These are phyloP conservation scores for Pichia gijzeniarum DNA, from an alignment of 805 yeast genomes.

Conservation along the genomic window DNA sequence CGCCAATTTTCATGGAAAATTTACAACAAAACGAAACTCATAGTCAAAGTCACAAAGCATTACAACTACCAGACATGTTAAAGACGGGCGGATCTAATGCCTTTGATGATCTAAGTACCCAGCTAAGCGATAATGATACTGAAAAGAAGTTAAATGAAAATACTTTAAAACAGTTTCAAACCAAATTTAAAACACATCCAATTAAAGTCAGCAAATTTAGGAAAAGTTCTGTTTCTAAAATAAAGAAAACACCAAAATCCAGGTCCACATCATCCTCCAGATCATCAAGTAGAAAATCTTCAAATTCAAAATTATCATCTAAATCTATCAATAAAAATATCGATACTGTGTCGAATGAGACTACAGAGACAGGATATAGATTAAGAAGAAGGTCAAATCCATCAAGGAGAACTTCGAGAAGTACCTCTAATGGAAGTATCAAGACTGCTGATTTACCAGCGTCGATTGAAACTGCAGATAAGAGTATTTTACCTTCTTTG, in stretches of 20 bases:
- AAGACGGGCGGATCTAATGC: slow-evolving; percentile 1
- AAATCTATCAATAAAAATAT: neutral
- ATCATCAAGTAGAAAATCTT: slow-evolving; percentile 6
- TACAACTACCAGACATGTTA: neutral
- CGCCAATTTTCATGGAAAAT: neutral
- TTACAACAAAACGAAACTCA: neutral
- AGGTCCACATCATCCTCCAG: neutral
- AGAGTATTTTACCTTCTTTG: neutral
- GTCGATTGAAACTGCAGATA: slow-evolving; percentile 10
- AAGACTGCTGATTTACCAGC: slow-evolving; percentile 13
- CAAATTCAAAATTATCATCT: neutral
- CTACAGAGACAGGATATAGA: slow-evolving; percentile 2
- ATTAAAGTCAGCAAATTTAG: slow-evolving; percentile 10
- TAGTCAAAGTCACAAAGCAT: neutral
- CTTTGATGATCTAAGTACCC: slow-evolving; percentile 4
- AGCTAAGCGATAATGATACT: neutral
- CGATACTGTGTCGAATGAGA: neutral
- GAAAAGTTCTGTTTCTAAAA: slow-evolving; percentile 9
- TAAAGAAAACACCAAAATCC: slow-evolving; percentile 7
- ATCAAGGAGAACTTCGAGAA: neutral
- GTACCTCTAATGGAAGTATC: slow-evolving; percentile 1
- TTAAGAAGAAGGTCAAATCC: slow-evolving; percentile 1
- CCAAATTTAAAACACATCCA: slow-evolving; percentile 3
- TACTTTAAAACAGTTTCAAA: slow-evolving; percentile 5
- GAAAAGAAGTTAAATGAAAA: neutral